Evolutionary conservation across 2,329 filamentous ascomycete genomes (phyloP).

Genomic region (Aspergillus pseudonomiae): DNA sequence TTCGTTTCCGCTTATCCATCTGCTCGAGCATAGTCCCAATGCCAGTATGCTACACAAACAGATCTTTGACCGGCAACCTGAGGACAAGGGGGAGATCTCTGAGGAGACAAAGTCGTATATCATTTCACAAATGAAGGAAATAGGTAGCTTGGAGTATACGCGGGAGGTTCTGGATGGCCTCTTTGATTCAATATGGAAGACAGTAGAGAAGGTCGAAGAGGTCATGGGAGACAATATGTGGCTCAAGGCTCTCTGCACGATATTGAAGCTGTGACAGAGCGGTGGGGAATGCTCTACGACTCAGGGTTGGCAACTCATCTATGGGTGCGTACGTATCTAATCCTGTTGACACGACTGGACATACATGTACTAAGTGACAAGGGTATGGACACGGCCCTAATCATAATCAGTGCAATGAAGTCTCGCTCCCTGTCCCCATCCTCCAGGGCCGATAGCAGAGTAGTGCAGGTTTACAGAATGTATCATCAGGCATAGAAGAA

Average conservation of each 20-base stretch:
- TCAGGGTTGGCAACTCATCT: too few relatives aligned
- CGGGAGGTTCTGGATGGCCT: neutral
- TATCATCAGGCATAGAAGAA: too few relatives aligned
- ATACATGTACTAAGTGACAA: too few relatives aligned
- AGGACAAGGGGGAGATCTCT: neutral
- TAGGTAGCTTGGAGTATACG: constrained; percentile 4
- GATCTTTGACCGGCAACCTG: neutral
- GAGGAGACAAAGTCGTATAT: constrained; percentile 7
- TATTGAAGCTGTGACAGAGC: constrained; percentile 6
- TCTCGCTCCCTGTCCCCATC: too few relatives aligned
- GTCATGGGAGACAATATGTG: neutral
- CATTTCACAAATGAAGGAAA: constrained; percentile 4
- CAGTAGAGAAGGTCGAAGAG: neutral
- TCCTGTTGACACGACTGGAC: too few relatives aligned
- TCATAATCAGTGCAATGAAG: too few relatives aligned
- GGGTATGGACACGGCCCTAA: too few relatives aligned
- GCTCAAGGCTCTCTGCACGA: neutral
- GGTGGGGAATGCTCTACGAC: neutral
- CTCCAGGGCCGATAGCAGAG: too few relatives aligned
- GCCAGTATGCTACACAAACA: neutral
- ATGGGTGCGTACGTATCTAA: too few relatives aligned
- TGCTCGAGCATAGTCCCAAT: neutral
- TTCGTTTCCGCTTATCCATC: constrained; percentile 34
- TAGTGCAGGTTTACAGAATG: too few relatives aligned
- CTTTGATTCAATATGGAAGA: neutral